Evolutionary conservation across 2,329 filamentous ascomycete genomes (phyloP).

Genomic region (Beauveria varroae): DNA sequence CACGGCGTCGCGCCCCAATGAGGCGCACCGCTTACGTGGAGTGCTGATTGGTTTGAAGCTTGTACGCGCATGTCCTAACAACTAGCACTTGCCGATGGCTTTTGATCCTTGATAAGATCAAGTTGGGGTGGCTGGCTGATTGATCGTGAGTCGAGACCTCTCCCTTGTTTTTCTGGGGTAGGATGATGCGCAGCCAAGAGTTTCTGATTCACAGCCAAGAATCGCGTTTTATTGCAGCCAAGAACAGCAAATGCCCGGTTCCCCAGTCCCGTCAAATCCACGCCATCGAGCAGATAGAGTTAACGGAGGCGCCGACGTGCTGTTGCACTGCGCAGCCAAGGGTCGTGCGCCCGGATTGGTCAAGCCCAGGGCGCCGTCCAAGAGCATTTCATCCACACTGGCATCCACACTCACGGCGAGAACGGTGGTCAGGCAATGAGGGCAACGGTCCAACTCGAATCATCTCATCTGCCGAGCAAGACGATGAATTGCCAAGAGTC

Average conservation of each 20-base stretch:
- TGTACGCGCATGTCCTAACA: neutral
- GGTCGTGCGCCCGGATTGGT: neutral
- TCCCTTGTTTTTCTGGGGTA: neutral
- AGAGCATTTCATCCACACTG: neutral
- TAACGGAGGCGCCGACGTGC: conserved; percentile 1
- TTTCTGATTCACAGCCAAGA: neutral
- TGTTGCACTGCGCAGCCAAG: neutral
- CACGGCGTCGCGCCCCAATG: neutral
- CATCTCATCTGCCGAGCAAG: neutral
- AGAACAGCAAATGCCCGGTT: neutral
- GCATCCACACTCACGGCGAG: conserved; percentile 8
- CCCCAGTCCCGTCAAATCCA: neutral
- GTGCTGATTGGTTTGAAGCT: neutral
- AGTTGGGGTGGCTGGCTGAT: neutral
- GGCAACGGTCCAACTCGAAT: neutral
- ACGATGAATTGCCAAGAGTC: neutral
- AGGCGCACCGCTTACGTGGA: conserved; percentile 1
- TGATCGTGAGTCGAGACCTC: neutral
- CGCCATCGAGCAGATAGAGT: neutral
- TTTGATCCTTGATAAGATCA: conserved; percentile 1
- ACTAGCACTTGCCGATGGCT: neutral
- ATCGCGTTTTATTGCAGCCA: neutral
- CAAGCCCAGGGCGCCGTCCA: neutral
- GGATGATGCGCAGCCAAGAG: neutral
- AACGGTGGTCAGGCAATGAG: neutral